Percentiles rank a stretch among this genome's conserved stretches.
Conservation (phyloP, 2,329 filamentous ascomycete genomes). For the Domatiomyces globalis region DNA sequence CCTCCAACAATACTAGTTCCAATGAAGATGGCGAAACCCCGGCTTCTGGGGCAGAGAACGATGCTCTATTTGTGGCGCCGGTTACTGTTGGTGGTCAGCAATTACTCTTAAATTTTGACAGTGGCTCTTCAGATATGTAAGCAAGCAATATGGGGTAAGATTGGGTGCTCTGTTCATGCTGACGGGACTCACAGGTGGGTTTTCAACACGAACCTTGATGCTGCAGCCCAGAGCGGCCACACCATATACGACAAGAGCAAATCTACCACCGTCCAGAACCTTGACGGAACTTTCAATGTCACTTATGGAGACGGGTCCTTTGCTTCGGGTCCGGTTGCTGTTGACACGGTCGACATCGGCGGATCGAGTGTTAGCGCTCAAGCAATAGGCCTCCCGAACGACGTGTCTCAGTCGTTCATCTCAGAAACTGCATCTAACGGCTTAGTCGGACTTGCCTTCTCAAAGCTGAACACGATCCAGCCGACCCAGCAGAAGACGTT, state of each 20-base stretch:
- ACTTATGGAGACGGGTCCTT: slow-evolving; percentile 55
- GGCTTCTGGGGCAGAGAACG: slow-evolving; percentile 50
- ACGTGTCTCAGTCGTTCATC: slow-evolving; percentile 45
- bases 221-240: slow-evolving; percentile 36
- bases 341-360: slow-evolving; percentile 53
- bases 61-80: slow-evolving; percentile 55
- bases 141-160: slow-evolving; percentile 13
- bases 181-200: slow-evolving; percentile 41
- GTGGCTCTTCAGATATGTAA: slow-evolving; percentile 58
- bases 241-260: slow-evolving; percentile 40
- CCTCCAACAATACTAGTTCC: slow-evolving; percentile 10
- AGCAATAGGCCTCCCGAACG: slow-evolving; percentile 52
- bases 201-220: slow-evolving; percentile 47
- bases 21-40: slow-evolving; percentile 43
- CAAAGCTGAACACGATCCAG: slow-evolving; percentile 48
- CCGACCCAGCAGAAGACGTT: slow-evolving; percentile 55
- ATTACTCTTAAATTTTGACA: slow-evolving; percentile 58
- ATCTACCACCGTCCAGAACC: slow-evolving; percentile 36
- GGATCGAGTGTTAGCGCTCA: slow-evolving; percentile 48
- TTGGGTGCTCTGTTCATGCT: slow-evolving; percentile 1
- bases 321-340: slow-evolving; percentile 49
- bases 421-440: slow-evolving; percentile 49
- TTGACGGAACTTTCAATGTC: slow-evolving; percentile 46
- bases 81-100: slow-evolving; percentile 56
- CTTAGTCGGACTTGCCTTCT: slow-evolving; percentile 56